Evolutionary conservation across 2,329 filamentous ascomycete species (phyloP).

Genomic region (Xylaria sp.): DNA sequence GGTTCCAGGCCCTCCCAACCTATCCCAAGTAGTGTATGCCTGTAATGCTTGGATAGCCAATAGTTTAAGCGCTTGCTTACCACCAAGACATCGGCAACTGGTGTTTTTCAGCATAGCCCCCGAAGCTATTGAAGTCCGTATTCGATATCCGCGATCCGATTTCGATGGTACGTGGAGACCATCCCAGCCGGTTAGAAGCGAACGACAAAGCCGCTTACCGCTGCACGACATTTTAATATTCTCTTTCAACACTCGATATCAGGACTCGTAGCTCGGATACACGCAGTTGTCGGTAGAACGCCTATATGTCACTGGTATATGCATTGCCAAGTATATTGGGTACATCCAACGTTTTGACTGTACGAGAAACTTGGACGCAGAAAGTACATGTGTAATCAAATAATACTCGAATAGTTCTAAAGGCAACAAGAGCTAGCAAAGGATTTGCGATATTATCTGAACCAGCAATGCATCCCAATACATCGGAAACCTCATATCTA

Average conservation of each 20-base stretch:
- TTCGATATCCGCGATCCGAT: slow-evolving; percentile 9
- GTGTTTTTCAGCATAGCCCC: slow-evolving; percentile 25
- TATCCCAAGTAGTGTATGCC: slow-evolving; percentile 3
- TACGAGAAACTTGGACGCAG: neutral
- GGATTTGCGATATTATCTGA: neutral
- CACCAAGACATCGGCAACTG: neutral
- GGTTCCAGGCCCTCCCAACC: neutral
- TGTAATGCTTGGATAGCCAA: neutral
- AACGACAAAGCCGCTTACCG: neutral
- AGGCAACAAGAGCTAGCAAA: neutral
- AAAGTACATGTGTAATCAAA: too few relatives aligned
- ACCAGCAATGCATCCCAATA: neutral
- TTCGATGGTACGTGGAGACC: neutral
- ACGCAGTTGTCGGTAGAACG: too few relatives aligned
- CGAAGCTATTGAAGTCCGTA: slow-evolving; percentile 25
- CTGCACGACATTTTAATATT: neutral
- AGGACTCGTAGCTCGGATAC: neutral
- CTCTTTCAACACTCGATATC: neutral
- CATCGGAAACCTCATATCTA: neutral
- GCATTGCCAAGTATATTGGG: neutral
- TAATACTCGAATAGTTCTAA: neutral
- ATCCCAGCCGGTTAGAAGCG: neutral
- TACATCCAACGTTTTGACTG: neutral
- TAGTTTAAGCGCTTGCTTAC: slow-evolving; percentile 18
- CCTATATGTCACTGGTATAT: neutral